These are phyloP conservation scores for Leccinum variicolor DNA, from an alignment of 768 basidiomycete genomes.

Conservation along the genomic window DNA sequence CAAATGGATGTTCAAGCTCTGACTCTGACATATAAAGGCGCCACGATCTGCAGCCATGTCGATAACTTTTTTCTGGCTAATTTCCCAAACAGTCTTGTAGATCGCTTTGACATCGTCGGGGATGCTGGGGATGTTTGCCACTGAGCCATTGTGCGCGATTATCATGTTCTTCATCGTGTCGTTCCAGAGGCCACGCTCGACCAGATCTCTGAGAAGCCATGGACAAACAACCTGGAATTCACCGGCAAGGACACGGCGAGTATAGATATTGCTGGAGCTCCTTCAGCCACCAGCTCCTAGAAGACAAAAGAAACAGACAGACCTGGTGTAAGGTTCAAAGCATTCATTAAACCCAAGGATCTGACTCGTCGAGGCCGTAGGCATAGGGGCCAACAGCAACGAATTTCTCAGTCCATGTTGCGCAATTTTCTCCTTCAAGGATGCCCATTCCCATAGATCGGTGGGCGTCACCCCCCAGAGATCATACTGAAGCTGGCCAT, in stretches of 20 bases:
- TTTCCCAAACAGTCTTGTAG: slow-evolving; percentile 99
- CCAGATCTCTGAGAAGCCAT: slow-evolving; percentile 97
- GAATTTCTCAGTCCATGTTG: slow-evolving; percentile 86
- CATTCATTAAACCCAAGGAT: slow-evolving; percentile 98
- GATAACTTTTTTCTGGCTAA: slow-evolving; percentile 96
- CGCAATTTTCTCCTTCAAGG: slow-evolving; percentile 83
- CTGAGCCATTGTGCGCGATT: slow-evolving; percentile 90
- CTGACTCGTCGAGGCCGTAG: slow-evolving; percentile 97
- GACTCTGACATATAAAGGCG: slow-evolving; percentile 95
- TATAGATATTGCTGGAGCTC: slow-evolving; percentile 87
- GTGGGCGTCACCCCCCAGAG: slow-evolving; percentile 92
- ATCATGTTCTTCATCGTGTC: slow-evolving; percentile 99
- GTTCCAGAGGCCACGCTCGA: slow-evolving; percentile 93
- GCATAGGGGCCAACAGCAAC: slow-evolving; percentile 93
- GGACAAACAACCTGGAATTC: slow-evolving; percentile 99
- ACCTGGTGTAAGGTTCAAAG: slow-evolving; percentile 98
- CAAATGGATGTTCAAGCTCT: slow-evolving; percentile 92
- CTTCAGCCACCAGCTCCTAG: slow-evolving; percentile 4
- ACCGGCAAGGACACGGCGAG: slow-evolving; percentile 97
- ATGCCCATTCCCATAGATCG: slow-evolving; percentile 91
- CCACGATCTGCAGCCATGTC: slow-evolving; percentile 99
- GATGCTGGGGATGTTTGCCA: slow-evolving; percentile 85
- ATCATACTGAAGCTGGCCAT: slow-evolving; percentile 90
- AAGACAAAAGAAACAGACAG: slow-evolving; percentile 33
- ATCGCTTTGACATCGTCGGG: slow-evolving; percentile 93